Evolutionary conservation across 2,329 filamentous ascomycete species (phyloP), one percentile per base, ranked within the genome.

Genomic region (Talaromyces piceae): DNA sequence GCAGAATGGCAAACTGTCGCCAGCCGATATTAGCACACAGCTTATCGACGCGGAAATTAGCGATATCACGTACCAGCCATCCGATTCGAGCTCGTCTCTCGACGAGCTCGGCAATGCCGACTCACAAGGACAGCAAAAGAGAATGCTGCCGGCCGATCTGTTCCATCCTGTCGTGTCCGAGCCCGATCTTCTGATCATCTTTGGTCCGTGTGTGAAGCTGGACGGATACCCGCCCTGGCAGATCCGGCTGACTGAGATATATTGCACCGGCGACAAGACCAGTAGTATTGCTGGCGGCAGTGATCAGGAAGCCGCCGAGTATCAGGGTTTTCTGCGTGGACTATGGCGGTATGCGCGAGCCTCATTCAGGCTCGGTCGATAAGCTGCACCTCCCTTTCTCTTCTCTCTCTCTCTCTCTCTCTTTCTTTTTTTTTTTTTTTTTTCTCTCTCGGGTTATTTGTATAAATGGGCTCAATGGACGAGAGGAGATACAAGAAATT

Each of bases 181-280:
- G 70, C 93, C 93, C 2, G 91, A 97, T 66, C 75, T 98, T 12
- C 74, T 98, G 53, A 80, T 98, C 50, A 73, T 95, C 7, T 98
- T 98, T 67, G 83, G 86, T 1, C 88, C 91, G 3, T 82, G 83
- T 46, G 82, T 97, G 49, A 84, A 90, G 65, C 72, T 98, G 41
- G 84, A 89, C 49, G 90, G 93, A 8, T 98, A 97, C 66, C 93
- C 93, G 8, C 93, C 93, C 1, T 98, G 93, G 93, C 93, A 96
- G 71, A 80, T 97, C 55, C 81, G 93, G 41, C 73, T 98, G 64
- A 96, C 91, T 0, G 93, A 98, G 75, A 96, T 98, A 52, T 96
- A 91, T 65, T 81, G 74, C 66, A 80, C 79, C 3, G 71, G 73
- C 5, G 67, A 71, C 53, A 70, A 66, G 45, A 67, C 59, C 41